Evolutionary conservation across 1,139 yeast genomes (phyloP).

Genomic region (Pichia sorboxylosa): DNA sequence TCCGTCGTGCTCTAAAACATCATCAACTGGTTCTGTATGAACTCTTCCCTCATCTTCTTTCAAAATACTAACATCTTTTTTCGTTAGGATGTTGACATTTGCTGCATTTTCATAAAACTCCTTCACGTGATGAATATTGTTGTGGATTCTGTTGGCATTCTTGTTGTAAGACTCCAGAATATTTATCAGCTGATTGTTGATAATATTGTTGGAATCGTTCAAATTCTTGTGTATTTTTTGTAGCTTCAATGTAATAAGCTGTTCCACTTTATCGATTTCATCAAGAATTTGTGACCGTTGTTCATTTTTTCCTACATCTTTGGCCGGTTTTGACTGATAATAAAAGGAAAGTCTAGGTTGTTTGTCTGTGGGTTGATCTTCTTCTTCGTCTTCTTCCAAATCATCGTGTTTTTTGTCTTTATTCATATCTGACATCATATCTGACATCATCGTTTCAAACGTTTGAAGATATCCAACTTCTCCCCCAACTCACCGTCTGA

Average conservation of each 20-base stretch:
- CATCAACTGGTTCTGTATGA: neutral
- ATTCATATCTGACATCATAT: no score
- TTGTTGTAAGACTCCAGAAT: slow-evolving; percentile 45
- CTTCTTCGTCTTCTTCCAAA: slow-evolving; percentile 3
- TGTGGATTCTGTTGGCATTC: slow-evolving; percentile 47
- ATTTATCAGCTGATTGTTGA: slow-evolving; percentile 53
- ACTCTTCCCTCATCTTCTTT: neutral
- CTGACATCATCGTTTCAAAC: no score
- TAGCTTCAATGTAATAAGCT: slow-evolving; percentile 63
- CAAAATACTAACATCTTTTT: slow-evolving; percentile 9
- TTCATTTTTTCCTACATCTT: slow-evolving; percentile 21
- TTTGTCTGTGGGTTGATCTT: slow-evolving; percentile 9
- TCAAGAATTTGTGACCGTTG: slow-evolving; percentile 15
- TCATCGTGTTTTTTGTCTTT: no score
- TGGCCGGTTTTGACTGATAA: slow-evolving; percentile 16
- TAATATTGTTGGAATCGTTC: slow-evolving; percentile 49
- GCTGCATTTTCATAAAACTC: slow-evolving; percentile 67
- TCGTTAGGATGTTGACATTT: slow-evolving; percentile 30
- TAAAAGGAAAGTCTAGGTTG: slow-evolving; percentile 21
- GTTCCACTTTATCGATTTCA: slow-evolving; percentile 67
- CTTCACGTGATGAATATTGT: slow-evolving; percentile 60
- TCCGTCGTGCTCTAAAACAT: neutral
- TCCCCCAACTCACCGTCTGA: no score
- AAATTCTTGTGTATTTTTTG: slow-evolving; percentile 73
- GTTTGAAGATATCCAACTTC: no score